Conservation (phyloP, 2,329 filamentous ascomycete species). For the Celoporthe dispersa region DNA sequence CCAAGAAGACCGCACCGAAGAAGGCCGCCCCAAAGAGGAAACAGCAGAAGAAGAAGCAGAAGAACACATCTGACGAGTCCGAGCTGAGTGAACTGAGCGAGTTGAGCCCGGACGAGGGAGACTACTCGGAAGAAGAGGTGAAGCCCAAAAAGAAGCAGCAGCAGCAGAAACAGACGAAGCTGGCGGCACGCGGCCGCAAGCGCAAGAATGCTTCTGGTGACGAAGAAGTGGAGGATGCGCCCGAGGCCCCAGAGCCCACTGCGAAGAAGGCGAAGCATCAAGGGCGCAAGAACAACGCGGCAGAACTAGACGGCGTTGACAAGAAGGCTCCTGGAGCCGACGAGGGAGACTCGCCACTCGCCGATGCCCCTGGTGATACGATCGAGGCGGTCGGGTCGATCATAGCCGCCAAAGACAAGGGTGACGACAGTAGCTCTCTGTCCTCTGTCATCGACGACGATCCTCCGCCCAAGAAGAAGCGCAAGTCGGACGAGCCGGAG, state of each 20-base stretch:
- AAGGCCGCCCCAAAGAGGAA: constrained; percentile 31
- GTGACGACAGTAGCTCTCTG: constrained; percentile 55
- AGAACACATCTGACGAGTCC: constrained; percentile 33
- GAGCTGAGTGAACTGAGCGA: constrained; percentile 27
- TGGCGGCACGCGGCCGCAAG: constrained; percentile 34
- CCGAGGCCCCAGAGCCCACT: constrained; percentile 35
- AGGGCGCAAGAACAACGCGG: constrained; percentile 33
- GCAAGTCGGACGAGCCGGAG: constrained; percentile 23
- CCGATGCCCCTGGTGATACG: constrained; percentile 11
- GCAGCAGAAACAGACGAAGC: constrained; percentile 21
- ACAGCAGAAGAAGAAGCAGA: constrained; percentile 34
- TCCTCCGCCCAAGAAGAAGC: constrained; percentile 60
- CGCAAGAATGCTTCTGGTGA: constrained; percentile 32
- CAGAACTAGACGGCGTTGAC: constrained; percentile 38
- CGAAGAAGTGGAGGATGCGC: constrained; percentile 31
- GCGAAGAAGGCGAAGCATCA: constrained; percentile 21
- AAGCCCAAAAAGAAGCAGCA: constrained; percentile 31
- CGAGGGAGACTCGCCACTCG: constrained; percentile 15
- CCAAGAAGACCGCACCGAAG: constrained; percentile 36
- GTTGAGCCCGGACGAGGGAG: constrained; percentile 36
- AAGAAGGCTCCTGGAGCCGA: constrained; percentile 34
- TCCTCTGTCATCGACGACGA: constrained; percentile 74
- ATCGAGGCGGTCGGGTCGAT: constrained; percentile 5
- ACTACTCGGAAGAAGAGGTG: constrained; percentile 39
- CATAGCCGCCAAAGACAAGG: not conserved